phyloP scores from a whole-genome alignment of 768 basidiomycete genomes.

The Lactarius deliciosus region DNA sequence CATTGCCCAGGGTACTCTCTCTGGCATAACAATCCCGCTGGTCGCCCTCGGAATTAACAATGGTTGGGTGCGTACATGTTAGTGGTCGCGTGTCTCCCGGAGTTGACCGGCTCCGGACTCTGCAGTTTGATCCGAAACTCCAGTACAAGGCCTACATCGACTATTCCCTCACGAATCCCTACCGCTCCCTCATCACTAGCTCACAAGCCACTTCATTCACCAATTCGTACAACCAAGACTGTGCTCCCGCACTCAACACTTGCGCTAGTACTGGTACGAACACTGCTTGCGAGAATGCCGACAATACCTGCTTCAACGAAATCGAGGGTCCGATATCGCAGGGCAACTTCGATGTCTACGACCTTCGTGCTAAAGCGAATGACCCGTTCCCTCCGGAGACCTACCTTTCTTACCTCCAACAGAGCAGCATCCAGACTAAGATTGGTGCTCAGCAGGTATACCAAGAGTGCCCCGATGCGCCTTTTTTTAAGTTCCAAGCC shows the following conservation, averaged over 20 bases:
- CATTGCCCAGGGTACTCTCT: slow-evolving; percentile 42
- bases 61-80: slow-evolving; percentile 38
- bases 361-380: slow-evolving; percentile 38
- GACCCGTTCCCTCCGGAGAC: slow-evolving; percentile 44
- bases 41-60: slow-evolving; percentile 16
- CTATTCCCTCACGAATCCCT: slow-evolving; percentile 47
- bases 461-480: slow-evolving; percentile 36
- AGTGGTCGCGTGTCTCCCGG: slow-evolving; percentile 43
- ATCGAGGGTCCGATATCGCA: slow-evolving; percentile 46
- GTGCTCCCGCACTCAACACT: slow-evolving; percentile 44
- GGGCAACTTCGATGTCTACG: slow-evolving; percentile 50
- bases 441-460: slow-evolving; percentile 42
- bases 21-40: slow-evolving; percentile 48
- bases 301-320: slow-evolving; percentile 48
- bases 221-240: slow-evolving; percentile 35
- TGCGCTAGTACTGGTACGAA: slow-evolving; percentile 48
- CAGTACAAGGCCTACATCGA: slow-evolving; percentile 53
- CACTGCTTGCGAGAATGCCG: slow-evolving; percentile 48
- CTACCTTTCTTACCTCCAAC: slow-evolving; percentile 29
- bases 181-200: slow-evolving; percentile 11
- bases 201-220: background rate
- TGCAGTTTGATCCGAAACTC: slow-evolving; percentile 30
- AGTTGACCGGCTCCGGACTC: background rate
- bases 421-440: slow-evolving; percentile 31
- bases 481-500: slow-evolving; percentile 41